A percentile compares a stretch with the other conserved stretches of the same genome.
Conservation (phyloP, 805 yeast genomes). For the Lipomyces yamadae region DNA sequence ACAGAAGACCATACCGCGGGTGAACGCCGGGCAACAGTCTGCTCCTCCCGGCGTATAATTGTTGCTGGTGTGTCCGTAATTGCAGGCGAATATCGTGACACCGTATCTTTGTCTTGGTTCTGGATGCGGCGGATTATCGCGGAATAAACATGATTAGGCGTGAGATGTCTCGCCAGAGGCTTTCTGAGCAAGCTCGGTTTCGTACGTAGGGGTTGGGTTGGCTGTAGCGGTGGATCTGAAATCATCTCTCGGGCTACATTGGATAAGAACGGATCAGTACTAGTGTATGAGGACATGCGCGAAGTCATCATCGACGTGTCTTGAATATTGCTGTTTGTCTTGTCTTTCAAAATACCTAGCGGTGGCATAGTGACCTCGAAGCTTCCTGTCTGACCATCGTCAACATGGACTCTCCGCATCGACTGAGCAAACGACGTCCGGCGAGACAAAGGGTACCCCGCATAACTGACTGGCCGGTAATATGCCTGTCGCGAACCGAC, state of each 20-base stretch:
- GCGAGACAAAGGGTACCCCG: not conserved
- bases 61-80: not conserved
- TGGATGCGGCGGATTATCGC: constrained; percentile 2
- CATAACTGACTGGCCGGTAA: constrained; percentile 4
- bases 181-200: constrained; percentile 1
- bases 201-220: constrained; percentile 1
- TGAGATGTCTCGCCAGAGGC: constrained; percentile 1
- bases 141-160: constrained; percentile 9
- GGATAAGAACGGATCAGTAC: constrained; percentile 8
- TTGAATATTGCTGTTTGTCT: constrained; percentile 8
- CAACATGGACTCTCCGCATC: not conserved
- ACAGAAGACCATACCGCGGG: not conserved
- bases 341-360: constrained; percentile 1
- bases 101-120: not conserved
- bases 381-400: not conserved
- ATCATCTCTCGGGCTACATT: not conserved
- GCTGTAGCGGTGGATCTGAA: not conserved
- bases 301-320: constrained; percentile 1
- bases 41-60: not conserved
- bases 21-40: not conserved
- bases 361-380: not conserved
- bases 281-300: constrained; percentile 11
- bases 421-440: constrained; percentile 4
- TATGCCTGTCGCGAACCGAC: constrained; percentile 11
- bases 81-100: not conserved